Evolutionary conservation across 2,329 filamentous ascomycete genomes (phyloP).

Genomic region (Pseudodiploospora longispora): DNA sequence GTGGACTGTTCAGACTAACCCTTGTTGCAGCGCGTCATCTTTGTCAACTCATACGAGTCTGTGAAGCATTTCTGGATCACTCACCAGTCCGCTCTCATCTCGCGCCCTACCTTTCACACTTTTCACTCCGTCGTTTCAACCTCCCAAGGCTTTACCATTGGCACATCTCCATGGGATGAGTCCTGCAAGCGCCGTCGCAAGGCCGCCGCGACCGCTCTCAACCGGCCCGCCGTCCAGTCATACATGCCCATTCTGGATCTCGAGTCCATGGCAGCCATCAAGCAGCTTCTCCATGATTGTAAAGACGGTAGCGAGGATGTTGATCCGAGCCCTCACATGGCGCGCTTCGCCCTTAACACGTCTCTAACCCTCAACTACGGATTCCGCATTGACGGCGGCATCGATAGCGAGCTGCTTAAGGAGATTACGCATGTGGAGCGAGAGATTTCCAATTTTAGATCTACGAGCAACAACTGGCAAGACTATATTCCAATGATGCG

Average conservation of each 20-base stretch:
- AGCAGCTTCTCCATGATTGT: conserved; percentile 60
- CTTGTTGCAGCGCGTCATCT: conserved; percentile 52
- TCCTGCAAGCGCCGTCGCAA: conserved; percentile 70
- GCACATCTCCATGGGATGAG: conserved; percentile 77
- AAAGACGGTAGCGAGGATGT: conserved; percentile 54
- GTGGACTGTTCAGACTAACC: not conserved
- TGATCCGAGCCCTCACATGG: conserved; percentile 65
- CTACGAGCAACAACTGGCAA: conserved; percentile 76
- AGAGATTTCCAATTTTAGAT: conserved; percentile 66
- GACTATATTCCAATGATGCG: conserved; percentile 74
- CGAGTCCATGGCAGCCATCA: conserved; percentile 63
- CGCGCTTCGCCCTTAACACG: conserved; percentile 69
- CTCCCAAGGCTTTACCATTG: conserved; percentile 74
- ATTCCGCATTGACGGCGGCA: conserved; percentile 62
- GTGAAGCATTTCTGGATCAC: conserved; percentile 70
- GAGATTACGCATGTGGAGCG: conserved; percentile 73
- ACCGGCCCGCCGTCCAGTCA: conserved; percentile 64
- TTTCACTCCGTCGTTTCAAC: conserved; percentile 73
- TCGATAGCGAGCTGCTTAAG: conserved; percentile 57
- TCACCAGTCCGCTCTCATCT: conserved; percentile 70
- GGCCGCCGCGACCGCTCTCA: conserved; percentile 70
- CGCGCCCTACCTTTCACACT: conserved; percentile 69
- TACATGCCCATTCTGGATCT: conserved; percentile 81
- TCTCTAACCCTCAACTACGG: conserved; percentile 74
- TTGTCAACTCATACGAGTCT: conserved; percentile 69